Base-by-base conservation (phyloP, 768 basidiomycete species). In the Trametes cinnabarina region DNA sequence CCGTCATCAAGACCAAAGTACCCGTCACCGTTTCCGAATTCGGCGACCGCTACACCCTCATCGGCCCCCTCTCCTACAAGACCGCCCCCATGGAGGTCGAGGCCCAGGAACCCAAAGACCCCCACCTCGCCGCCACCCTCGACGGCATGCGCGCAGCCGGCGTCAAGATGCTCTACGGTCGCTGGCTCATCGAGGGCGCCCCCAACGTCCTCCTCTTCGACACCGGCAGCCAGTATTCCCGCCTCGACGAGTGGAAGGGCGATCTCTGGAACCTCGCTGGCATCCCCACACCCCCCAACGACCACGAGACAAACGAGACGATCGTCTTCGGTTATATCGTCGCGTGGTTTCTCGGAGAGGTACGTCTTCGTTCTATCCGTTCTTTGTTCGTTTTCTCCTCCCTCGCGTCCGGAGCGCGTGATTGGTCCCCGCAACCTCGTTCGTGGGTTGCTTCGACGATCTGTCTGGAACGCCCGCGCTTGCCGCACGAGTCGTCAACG, bases 331-430 rank as follows among this genome's bases (percentile, higher is more conserved):
- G 96, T 14, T 99, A 99, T 73, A 86, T 99, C 62, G 91, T 96
- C 51, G 94, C 96, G 6, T 99, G 97, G 96, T 98, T 99, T 80
- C 81, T 99, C n/a, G 96, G 96, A 66, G 96, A 99, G 79, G 94
- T 93, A 58, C 62, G 88, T 74, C 53, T 19, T 47, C 41, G 17
- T 26, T 28, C 26, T 44, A n/a, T 22, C 25, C 19, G 20, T 23
- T 39, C 23, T 42, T 15, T 25, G 19, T 53, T 47, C 48, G 28
- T 35, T 50, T 46, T 39, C 37, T 37, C 37, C 53, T 54, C n/a
- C 17, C 35, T 43, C 39, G 20, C 41, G 26, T 48, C 12, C 28
- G 55, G 67, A 19, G 17, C 44, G 23, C 23, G 23, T 43, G 11
- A n/a, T 22, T 12, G 5, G 8, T n/a, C 42, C 22, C 42, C 11